Evolutionary conservation across 2,329 filamentous ascomycete genomes (phyloP).

Genomic region (Curvularia verruculosa): DNA sequence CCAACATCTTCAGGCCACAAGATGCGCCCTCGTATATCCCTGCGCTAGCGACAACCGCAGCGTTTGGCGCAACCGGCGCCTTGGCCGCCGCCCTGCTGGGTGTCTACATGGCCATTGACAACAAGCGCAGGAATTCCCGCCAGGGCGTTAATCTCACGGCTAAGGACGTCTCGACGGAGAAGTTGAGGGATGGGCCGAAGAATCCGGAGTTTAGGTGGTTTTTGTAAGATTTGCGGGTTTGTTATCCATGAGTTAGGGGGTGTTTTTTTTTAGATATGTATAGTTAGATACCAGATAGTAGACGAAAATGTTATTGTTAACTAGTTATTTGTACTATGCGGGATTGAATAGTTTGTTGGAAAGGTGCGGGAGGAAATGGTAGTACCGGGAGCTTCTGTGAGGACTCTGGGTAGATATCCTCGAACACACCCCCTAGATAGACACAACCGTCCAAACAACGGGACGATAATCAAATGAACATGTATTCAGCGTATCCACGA

Average conservation of each 20-base stretch:
- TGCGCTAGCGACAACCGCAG: slow-evolving; percentile 68
- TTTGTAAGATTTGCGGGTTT: slow-evolving; percentile 27
- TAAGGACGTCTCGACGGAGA: slow-evolving; percentile 55
- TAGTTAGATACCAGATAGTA: background rate
- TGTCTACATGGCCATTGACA: slow-evolving; percentile 69
- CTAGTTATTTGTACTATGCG: too few species aligned
- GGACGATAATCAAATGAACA: too few species aligned
- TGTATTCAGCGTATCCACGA: too few species aligned
- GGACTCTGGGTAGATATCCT: too few species aligned
- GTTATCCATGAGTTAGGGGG: too few species aligned
- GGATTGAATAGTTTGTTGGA: too few species aligned
- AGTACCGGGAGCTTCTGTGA: too few species aligned
- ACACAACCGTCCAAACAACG: too few species aligned
- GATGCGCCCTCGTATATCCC: slow-evolving; percentile 71
- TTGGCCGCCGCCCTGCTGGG: slow-evolving; percentile 63
- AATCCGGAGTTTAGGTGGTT: slow-evolving; percentile 55
- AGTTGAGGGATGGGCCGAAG: slow-evolving; percentile 53
- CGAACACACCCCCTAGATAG: too few species aligned
- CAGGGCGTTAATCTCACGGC: slow-evolving; percentile 64
- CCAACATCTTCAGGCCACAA: slow-evolving; percentile 69
- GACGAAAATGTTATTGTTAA: background rate
- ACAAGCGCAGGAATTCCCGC: slow-evolving; percentile 62
- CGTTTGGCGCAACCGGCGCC: slow-evolving; percentile 66
- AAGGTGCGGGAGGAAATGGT: too few species aligned
- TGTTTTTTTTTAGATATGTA: background rate